Conservation (phyloP, 345 rosid genomes). For the Laguncularia racemosa region DNA sequence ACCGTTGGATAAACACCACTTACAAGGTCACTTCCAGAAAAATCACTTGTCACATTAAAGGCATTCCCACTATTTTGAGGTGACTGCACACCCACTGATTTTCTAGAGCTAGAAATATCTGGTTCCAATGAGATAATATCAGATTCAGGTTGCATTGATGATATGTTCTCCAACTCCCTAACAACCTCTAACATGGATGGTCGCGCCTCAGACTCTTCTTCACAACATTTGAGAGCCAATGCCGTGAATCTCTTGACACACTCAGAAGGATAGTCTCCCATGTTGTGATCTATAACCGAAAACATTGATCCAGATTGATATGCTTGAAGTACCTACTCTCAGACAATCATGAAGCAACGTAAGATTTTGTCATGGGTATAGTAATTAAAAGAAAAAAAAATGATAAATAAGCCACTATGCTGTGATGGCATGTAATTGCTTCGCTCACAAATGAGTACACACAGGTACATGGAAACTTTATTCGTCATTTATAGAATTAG, state of each 20-base stretch:
- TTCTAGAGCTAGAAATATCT: conserved; percentile 5
- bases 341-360: not conserved
- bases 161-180: conserved; percentile 70
- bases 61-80: conserved; percentile 35
- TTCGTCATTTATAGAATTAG: too few species aligned
- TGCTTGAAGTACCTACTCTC: conserved; percentile 49
- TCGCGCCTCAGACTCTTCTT: conserved; percentile 55
- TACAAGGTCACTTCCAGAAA: conserved; percentile 77
- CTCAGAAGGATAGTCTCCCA: conserved; percentile 78
- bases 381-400: too few species aligned
- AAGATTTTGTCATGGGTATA: too few species aligned
- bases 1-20: conserved; percentile 67
- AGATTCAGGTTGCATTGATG: conserved; percentile 50
- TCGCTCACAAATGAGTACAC: too few species aligned
- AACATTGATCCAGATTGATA: conserved; percentile 56
- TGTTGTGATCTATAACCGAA: conserved; percentile 60
- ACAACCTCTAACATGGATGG: conserved; percentile 92
- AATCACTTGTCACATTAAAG: conserved; percentile 37
- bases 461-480: too few species aligned
- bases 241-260: conserved; percentile 65
- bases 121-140: conserved; percentile 22
- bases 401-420: too few species aligned
- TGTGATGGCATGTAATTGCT: too few species aligned
- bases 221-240: conserved; percentile 67
- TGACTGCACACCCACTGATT: conserved; percentile 27